Conservation (phyloP, 306 rosid genomes). For the Glycine latifolia region DNA sequence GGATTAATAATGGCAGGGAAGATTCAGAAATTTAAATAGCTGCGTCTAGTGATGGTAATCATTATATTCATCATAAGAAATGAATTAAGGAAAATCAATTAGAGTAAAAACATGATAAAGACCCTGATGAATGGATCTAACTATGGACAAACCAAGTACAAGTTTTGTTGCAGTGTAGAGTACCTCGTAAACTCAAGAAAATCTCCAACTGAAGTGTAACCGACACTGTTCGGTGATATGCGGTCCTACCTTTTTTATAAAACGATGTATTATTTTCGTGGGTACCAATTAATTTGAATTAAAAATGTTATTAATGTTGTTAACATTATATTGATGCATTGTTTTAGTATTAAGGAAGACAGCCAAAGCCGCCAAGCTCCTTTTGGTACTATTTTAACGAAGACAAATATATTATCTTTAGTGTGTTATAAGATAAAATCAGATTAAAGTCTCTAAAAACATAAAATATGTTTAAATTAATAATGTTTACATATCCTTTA, state of each 20-base stretch:
- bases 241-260: too few species aligned
- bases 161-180: not conserved
- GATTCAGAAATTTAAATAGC: constrained; percentile 38
- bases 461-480: too few species aligned
- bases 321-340: too few species aligned
- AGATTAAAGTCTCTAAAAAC: too few species aligned
- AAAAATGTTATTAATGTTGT: too few species aligned
- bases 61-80: not conserved
- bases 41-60: not conserved
- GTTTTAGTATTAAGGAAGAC: not conserved
- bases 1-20: not conserved
- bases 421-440: too few species aligned
- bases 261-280: too few species aligned
- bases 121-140: not conserved
- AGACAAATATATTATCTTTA: too few species aligned
- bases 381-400: not conserved
- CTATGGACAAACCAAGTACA: not conserved
- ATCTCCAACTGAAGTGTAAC: constrained; percentile 13
- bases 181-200: not conserved
- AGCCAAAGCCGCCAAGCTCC: constrained; percentile 41
- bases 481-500: too few species aligned
- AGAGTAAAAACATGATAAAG: not conserved
- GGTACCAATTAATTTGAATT: too few species aligned
- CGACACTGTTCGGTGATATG: not conserved
- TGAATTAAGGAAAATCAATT: constrained; percentile 8